Evolutionary conservation across 345 rosid genomes (phyloP).

Genomic region (Rhodamnia argentea): DNA sequence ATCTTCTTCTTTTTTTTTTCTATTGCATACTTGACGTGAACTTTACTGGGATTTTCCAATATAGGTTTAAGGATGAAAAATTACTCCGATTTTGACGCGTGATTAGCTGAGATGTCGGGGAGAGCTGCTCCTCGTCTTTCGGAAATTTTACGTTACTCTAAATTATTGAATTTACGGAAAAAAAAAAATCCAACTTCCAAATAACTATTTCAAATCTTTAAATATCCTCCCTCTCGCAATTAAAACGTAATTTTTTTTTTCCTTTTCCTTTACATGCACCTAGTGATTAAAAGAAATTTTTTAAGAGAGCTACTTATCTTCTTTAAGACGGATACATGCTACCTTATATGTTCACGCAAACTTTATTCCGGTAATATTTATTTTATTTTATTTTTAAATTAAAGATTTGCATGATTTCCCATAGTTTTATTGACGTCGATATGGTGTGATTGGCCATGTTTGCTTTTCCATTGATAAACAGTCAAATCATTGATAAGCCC

Average conservation of each 20-base stretch:
- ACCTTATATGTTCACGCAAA: background rate
- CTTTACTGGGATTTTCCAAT: background rate
- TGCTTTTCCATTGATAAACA: background rate
- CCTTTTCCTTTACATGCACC: background rate
- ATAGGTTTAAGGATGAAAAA: background rate
- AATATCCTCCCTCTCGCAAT: background rate
- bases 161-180: background rate
- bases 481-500: background rate
- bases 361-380: background rate
- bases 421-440: background rate
- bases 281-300: background rate
- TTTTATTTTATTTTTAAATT: background rate
- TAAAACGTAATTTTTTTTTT: background rate
- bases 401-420: background rate
- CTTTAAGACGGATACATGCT: background rate
- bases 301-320: background rate
- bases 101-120: background rate
- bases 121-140: background rate
- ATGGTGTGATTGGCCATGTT: background rate
- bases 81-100: background rate
- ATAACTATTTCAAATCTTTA: background rate
- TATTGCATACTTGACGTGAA: background rate
- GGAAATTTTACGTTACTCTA: no score
- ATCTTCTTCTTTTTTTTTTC: no score
- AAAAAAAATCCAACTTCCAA: background rate